These are phyloP conservation scores for Croton setiger DNA, from an alignment of 441 rosid species.

Conservation along the genomic window DNA sequence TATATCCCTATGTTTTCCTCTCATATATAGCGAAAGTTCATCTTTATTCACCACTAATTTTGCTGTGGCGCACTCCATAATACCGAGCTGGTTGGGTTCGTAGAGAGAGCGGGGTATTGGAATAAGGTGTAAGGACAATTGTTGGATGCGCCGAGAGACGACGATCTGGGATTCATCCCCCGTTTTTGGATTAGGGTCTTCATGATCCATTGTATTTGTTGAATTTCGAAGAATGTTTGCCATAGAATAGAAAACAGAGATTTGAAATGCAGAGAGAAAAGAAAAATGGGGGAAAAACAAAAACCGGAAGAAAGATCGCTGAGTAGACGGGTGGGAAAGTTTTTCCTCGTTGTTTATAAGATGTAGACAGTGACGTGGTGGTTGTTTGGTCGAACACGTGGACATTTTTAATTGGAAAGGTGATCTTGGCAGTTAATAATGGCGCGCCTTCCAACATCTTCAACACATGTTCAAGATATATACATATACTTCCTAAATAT, in stretches of 20 bases:
- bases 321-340: background rate
- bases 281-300: background rate
- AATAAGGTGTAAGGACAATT: conserved; percentile 50
- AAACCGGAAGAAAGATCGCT: background rate
- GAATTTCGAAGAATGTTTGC: background rate
- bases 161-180: conserved; percentile 33
- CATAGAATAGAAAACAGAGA: background rate
- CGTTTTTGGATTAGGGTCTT: conserved; percentile 24
- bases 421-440: conserved; percentile 19
- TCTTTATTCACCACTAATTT: conserved; percentile 51
- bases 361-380: conserved; percentile 32
- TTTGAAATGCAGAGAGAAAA: background rate
- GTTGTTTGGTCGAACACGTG: conserved; percentile 25
- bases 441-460: conserved; percentile 45
- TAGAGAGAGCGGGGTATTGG: conserved; percentile 22
- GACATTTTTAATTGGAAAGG: conserved; percentile 22
- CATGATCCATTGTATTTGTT: conserved; percentile 23
- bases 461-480: background rate
- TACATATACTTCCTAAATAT: no score
- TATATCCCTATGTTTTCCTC: conserved; percentile 64
- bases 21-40: conserved; percentile 55
- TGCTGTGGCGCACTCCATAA: conserved; percentile 38
- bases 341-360: background rate
- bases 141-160: conserved; percentile 46
- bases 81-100: conserved; percentile 24